Percentiles rank a stretch among this genome's conserved stretches.
phyloP scores from a whole-genome alignment of 768 basidiomycete genomes.

The Auriscalpium vulgare region DNA sequence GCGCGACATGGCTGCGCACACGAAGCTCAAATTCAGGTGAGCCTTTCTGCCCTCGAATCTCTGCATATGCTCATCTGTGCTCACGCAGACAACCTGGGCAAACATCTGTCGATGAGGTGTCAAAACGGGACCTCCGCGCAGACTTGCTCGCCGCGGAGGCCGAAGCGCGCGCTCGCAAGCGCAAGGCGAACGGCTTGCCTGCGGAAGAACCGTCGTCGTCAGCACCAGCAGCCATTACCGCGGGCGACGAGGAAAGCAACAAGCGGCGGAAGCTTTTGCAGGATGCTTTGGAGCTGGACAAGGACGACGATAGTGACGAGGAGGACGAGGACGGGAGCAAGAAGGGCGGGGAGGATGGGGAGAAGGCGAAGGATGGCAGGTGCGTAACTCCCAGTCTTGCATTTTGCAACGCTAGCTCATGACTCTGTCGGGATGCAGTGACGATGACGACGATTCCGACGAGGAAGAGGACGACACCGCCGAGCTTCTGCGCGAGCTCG shows the following conservation, averaged over 20 bases:
- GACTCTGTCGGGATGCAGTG: conserved; percentile 21
- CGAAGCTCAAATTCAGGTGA: conserved; percentile 94
- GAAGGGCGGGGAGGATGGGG: conserved; percentile 28
- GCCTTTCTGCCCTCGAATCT: not conserved
- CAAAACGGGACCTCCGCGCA: conserved; percentile 69
- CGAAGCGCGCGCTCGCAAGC: conserved; percentile 84
- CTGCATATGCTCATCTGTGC: not conserved
- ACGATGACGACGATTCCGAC: conserved; percentile 46
- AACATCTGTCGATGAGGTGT: conserved; percentile 69
- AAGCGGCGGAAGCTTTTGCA: conserved; percentile 86
- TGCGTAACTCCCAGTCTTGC: conserved; percentile 17
- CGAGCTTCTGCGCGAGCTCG: conserved; percentile 90
- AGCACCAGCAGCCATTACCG: conserved; percentile 31
- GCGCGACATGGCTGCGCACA: conserved; percentile 90
- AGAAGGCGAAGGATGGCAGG: conserved; percentile 39
- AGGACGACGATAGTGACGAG: conserved; percentile 80
- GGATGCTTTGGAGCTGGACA: conserved; percentile 81
- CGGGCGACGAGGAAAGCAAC: conserved; percentile 56
- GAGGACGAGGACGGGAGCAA: conserved; percentile 31
- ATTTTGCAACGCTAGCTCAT: not conserved
- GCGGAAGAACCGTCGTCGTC: conserved; percentile 27
- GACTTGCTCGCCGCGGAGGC: conserved; percentile 82
- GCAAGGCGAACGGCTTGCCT: conserved; percentile 77
- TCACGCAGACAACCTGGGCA: conserved; percentile 82
- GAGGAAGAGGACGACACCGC: conserved; percentile 90